phyloP scores from a whole-genome alignment of 1,284 basidiomycete species.

The Anthracocystis setariae region DNA sequence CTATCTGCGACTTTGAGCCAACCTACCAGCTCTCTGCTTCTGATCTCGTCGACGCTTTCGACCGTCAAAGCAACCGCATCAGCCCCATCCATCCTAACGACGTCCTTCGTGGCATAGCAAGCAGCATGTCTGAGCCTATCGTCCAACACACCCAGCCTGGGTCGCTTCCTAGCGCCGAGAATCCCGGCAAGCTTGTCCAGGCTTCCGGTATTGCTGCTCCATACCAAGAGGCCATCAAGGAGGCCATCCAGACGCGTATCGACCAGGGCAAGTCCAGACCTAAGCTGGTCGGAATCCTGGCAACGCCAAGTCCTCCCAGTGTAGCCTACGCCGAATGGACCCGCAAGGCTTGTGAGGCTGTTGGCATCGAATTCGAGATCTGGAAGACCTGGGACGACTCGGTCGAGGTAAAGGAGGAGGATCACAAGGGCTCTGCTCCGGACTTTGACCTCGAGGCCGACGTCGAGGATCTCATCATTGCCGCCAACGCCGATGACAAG shows the following conservation, averaged over 20 bases:
- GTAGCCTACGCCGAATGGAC: slow-evolving; percentile 94
- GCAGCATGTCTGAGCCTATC: slow-evolving; percentile 51
- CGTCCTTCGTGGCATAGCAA: slow-evolving; percentile 50
- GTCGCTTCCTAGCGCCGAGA: slow-evolving; percentile 50
- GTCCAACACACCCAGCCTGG: slow-evolving; percentile 25
- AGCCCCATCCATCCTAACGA: slow-evolving; percentile 43
- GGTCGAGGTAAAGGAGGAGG: slow-evolving; percentile 67
- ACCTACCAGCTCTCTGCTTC: slow-evolving; percentile 42
- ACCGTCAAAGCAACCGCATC: slow-evolving; percentile 25
- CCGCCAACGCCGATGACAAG: slow-evolving; percentile 80
- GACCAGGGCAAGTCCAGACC: slow-evolving; percentile 69
- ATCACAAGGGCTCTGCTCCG: slow-evolving; percentile 74
- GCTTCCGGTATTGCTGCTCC: slow-evolving; percentile 63
- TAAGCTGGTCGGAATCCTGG: slow-evolving; percentile 89
- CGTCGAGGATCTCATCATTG: slow-evolving; percentile 67
- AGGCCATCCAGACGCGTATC: slow-evolving; percentile 51
- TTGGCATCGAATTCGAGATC: slow-evolving; percentile 85
- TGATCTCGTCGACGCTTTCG: slow-evolving; percentile 39
- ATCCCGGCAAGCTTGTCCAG: slow-evolving; percentile 61
- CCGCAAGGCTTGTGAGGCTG: slow-evolving; percentile 84
- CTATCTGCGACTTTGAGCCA: slow-evolving; percentile 49
- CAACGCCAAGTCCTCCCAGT: slow-evolving; percentile 86
- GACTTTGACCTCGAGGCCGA: slow-evolving; percentile 83
- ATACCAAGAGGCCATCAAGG: slow-evolving; percentile 57
- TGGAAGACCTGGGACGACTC: slow-evolving; percentile 67